A percentile compares a stretch with the other conserved stretches of the same genome.
Evolutionary conservation across 1,139 yeast species (phyloP).

Genomic region (Diutina rugosa): DNA sequence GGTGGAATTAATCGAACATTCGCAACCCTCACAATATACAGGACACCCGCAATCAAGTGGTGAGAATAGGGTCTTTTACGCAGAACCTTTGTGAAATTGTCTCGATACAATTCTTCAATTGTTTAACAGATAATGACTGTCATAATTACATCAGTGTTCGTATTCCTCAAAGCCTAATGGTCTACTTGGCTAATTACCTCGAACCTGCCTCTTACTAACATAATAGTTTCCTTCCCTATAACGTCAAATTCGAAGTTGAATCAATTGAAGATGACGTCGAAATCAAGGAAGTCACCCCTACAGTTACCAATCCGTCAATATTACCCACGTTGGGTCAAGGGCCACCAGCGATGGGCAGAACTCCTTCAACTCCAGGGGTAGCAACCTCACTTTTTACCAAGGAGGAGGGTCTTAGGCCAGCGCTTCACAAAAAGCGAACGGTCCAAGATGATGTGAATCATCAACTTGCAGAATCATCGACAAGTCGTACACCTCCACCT

Average conservation of each 20-base stretch:
- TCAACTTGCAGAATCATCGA: not conserved
- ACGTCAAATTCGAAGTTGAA: constrained; percentile 52
- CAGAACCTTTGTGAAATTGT: not conserved
- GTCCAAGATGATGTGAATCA: not conserved
- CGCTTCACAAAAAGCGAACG: not conserved
- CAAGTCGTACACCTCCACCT: not conserved
- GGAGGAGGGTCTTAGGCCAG: not conserved
- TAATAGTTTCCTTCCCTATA: constrained; percentile 52
- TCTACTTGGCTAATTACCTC: not conserved
- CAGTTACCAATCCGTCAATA: not conserved
- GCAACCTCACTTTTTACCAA: not conserved
- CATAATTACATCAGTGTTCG: not conserved
- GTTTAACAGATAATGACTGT: not conserved
- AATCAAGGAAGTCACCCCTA: not conserved
- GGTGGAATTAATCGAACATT: not conserved
- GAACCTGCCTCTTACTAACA: constrained; percentile 5
- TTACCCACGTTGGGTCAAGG: not conserved
- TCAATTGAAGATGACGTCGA: constrained; percentile 5
- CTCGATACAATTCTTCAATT: not conserved
- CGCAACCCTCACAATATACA: not conserved
- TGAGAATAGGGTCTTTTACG: not conserved
- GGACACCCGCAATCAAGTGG: not conserved
- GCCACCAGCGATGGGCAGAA: not conserved
- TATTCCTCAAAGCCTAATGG: not conserved
- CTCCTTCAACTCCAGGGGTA: not conserved